Evolutionary conservation across 441 rosid genomes (phyloP), one percentile per base, ranked within the genome.

Genomic region (Bocquillonia castaneifolia): DNA sequence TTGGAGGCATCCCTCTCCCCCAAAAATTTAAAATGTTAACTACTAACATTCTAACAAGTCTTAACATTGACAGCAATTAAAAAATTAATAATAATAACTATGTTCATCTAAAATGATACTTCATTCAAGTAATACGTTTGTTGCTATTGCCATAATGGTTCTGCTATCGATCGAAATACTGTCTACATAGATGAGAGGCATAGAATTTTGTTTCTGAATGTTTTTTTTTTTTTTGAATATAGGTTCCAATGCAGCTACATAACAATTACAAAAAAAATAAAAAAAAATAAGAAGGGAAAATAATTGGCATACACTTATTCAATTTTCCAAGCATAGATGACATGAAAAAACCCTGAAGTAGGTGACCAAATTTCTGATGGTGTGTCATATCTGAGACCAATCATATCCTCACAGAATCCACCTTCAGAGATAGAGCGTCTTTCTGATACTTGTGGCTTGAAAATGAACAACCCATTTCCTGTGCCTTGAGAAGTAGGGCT

Each of bases 321-420:
- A 76, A 60, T 59, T 71, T 80, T 87, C 80, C 88, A 86, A 61
- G 96, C 93, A 76, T 89, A 80, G 5, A 89, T 31, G 39, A 84
- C 79, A 81, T 89, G 83, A 52, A 86, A 82, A 72, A 79, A 87
- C 62, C 78, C 83, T 0, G 81, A 70, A 10, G 32, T 14, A 28
- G 75, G 51, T 32, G 74, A 0, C 13, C 42, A 73, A 47, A 36
- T 71, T 31, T 71, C 73, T 39, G 13, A 8, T 18, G 77, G 54
- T 15, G 76, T 61, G 18, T 71, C 74, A 6, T 26, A 44, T 12
- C 45, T 75, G 3, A 52, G 55, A 26, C 52, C 59, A 34, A 25
- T 47, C 14, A 64, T 64, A 5, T 36, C 15, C 40, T 69, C 60
- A 42, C 68, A 55, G n/a, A 59, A 65, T 31, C 62, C 64, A 15